Percentiles rank a stretch among this genome's conserved stretches.
Evolutionary conservation across 768 basidiomycete genomes (phyloP).

Genomic region (Kwoniella europaea): DNA sequence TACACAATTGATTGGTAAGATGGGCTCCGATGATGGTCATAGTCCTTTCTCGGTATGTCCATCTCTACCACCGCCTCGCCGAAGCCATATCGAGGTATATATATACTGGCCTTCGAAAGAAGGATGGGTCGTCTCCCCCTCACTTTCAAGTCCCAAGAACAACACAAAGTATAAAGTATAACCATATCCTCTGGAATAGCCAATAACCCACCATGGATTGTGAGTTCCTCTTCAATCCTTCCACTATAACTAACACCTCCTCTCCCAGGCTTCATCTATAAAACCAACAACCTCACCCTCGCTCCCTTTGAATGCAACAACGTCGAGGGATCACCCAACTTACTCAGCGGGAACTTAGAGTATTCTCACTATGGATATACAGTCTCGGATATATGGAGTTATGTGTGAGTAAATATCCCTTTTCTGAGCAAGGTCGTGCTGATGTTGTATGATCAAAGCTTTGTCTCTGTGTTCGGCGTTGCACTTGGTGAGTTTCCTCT

Average conservation of each 20-base stretch:
- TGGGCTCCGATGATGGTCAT: not conserved
- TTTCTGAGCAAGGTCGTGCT: not conserved
- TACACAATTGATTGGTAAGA: no score
- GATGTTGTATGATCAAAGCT: conserved; percentile 2
- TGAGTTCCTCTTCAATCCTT: not conserved
- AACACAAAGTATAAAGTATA: not conserved
- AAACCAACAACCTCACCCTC: not conserved
- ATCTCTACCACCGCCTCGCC: not conserved
- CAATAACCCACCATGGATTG: conserved; percentile 6
- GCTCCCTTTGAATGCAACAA: conserved; percentile 29
- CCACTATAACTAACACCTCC: no score
- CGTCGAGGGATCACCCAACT: conserved; percentile 29
- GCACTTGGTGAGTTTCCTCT: conserved; percentile 16
- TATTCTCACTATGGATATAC: conserved; percentile 38
- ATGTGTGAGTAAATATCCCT: conserved; percentile 22
- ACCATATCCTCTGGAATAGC: not conserved
- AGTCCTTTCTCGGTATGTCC: not conserved
- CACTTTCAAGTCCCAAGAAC: not conserved
- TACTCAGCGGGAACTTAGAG: conserved; percentile 20
- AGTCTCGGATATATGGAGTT: conserved; percentile 16
- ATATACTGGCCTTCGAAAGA: not conserved
- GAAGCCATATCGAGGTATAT: not conserved
- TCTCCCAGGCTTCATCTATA: not conserved
- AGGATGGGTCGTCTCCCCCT: not conserved
- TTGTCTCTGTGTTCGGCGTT: conserved; percentile 23